phyloP scores from a whole-genome alignment of 176 grass and related monocot species.

The Coix lacrymajobi region DNA sequence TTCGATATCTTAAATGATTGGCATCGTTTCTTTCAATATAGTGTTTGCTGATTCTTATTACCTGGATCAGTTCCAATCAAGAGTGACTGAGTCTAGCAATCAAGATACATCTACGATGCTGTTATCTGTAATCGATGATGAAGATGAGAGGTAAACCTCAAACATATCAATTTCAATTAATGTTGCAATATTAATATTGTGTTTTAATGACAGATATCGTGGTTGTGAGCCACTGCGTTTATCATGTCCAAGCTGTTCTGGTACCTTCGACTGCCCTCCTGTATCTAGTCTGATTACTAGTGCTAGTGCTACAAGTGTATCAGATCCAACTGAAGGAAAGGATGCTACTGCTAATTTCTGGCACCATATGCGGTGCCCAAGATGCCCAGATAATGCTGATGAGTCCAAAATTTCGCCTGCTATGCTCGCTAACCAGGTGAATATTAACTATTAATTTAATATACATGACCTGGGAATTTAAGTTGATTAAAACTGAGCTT shows the following conservation, averaged over 20 bases:
- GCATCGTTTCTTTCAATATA: slow-evolving; percentile 4
- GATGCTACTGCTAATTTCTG: slow-evolving; percentile 71
- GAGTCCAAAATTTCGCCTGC: slow-evolving; percentile 56
- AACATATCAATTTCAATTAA: slow-evolving; percentile 16
- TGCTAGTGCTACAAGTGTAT: slow-evolving; percentile 18
- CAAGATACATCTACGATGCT: slow-evolving; percentile 72
- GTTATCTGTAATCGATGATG: slow-evolving; percentile 65
- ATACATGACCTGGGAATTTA: background rate
- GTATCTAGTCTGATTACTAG: slow-evolving; percentile 74
- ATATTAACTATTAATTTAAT: background rate
- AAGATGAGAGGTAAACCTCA: slow-evolving; percentile 66
- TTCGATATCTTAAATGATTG: background rate
- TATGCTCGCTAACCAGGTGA: slow-evolving; percentile 87
- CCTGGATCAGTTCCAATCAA: slow-evolving; percentile 72
- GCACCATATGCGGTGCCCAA: slow-evolving; percentile 62
- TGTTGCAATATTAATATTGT: slow-evolving; percentile 23
- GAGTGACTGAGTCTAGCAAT: slow-evolving; percentile 38
- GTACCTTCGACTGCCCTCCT: slow-evolving; percentile 76
- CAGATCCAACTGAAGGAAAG: slow-evolving; percentile 44
- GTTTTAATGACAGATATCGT: slow-evolving; percentile 65
- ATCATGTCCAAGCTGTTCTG: slow-evolving; percentile 80
- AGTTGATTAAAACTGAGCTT: slow-evolving; percentile 13
- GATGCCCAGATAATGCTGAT: slow-evolving; percentile 66
- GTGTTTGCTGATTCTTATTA: slow-evolving; percentile 24
- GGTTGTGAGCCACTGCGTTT: slow-evolving; percentile 78